These are phyloP conservation scores for Daldinia decipiens DNA, from an alignment of 495 filamentous ascomycete genomes.

Conservation along the genomic window DNA sequence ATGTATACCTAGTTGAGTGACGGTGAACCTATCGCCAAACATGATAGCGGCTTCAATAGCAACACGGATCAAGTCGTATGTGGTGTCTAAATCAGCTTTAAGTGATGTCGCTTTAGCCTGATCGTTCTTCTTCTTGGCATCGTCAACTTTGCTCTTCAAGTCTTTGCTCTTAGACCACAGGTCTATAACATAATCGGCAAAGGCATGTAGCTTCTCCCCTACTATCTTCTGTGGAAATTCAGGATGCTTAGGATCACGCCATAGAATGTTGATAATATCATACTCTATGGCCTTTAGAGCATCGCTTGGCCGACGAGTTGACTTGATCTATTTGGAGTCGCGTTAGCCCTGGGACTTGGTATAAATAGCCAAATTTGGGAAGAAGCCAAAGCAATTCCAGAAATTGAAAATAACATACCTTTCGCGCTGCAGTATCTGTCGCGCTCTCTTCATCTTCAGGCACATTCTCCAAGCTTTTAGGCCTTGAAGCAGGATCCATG, in stretches of 20 bases:
- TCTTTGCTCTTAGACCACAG: conserved; percentile 69
- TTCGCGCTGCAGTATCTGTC: conserved; percentile 11
- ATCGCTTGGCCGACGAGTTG: conserved; percentile 45
- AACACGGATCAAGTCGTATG: conserved; percentile 38
- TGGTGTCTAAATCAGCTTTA: conserved; percentile 19
- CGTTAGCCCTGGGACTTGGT: conserved; percentile 52
- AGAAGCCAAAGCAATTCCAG: background rate
- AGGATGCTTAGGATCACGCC: conserved; percentile 66
- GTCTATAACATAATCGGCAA: conserved; percentile 48
- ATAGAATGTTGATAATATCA: conserved; percentile 72
- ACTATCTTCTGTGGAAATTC: conserved; percentile 70
- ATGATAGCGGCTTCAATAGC: conserved; percentile 54
- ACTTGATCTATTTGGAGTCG: conserved; percentile 58
- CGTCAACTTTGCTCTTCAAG: conserved; percentile 66
- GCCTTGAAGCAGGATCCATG: conserved; percentile 18
- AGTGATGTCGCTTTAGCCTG: conserved; percentile 47
- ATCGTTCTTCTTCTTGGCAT: conserved; percentile 55
- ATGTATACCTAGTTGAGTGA: conserved; percentile 46
- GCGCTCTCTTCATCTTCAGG: conserved; percentile 10
- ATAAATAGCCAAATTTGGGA: background rate
- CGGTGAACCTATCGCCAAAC: conserved; percentile 22
- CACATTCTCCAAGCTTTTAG: background rate
- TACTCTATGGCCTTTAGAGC: conserved; percentile 66
- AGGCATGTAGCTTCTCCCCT: conserved; percentile 68
- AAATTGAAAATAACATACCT: conserved; percentile 18